phyloP scores from a whole-genome alignment of 75 land plant species.

The Pseudotsuga menziesii region DNA sequence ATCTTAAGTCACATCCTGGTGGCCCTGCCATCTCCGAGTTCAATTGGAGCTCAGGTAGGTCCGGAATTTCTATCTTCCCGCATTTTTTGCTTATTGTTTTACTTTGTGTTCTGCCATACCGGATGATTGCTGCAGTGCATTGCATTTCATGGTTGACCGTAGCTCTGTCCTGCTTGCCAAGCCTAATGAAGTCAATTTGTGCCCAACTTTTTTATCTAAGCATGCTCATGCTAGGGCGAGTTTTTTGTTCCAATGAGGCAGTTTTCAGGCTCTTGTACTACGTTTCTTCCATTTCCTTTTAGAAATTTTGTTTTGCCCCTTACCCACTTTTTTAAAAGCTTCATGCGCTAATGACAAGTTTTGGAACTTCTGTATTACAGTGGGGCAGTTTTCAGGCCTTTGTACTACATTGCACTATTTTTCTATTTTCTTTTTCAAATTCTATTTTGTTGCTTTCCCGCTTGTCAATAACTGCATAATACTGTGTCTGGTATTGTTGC shows the following conservation, averaged over 20 bases:
- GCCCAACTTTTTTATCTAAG: not conserved
- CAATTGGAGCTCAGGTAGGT: constrained; percentile 62
- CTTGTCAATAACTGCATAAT: not conserved
- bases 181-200: not conserved
- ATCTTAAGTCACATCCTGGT: constrained; percentile 70
- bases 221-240: not conserved
- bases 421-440: not conserved
- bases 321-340: not conserved
- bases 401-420: too few relatives aligned
- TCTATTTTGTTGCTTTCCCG: not conserved
- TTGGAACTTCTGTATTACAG: not conserved
- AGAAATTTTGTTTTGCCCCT: not conserved
- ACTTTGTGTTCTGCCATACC: not conserved
- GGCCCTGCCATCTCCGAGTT: constrained; percentile 59
- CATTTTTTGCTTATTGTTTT: not conserved
- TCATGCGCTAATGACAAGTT: not conserved
- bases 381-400: not conserved
- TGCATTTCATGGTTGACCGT: too few relatives aligned
- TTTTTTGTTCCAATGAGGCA: not conserved
- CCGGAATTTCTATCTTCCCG: too few relatives aligned
- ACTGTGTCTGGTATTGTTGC: not conserved
- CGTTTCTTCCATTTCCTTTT: not conserved
- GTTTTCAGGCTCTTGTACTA: too few relatives aligned
- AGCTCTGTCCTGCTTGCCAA: not conserved
- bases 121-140: not conserved